phyloP scores from a whole-genome alignment of 441 rosid species.

The Sinapis alba region DNA sequence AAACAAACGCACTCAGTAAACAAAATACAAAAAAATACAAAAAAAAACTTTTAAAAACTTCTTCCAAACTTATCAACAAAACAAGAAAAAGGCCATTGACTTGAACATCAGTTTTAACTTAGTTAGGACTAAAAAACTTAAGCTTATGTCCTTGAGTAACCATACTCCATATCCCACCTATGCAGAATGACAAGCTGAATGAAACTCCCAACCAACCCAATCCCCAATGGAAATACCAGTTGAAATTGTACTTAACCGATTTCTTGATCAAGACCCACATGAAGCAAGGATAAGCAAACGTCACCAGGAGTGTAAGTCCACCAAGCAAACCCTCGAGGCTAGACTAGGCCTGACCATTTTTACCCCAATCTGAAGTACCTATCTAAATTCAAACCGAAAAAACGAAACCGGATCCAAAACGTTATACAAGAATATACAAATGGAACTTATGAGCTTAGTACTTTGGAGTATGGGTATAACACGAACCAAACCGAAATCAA shows the following conservation, averaged over 20 bases:
- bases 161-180: constrained; percentile 92
- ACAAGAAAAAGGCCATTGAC: constrained; percentile 12
- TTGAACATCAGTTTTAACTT: constrained; percentile 9
- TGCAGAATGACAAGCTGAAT: constrained; percentile 85
- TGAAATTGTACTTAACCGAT: constrained; percentile 83
- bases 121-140: constrained; percentile 68
- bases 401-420: no score
- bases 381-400: no score
- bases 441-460: no score
- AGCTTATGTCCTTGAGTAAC: constrained; percentile 82
- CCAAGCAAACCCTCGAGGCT: constrained; percentile 80
- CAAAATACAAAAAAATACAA: background rate
- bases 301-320: constrained; percentile 89
- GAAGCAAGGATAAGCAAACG: constrained; percentile 97
- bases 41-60: background rate
- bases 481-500: no score
- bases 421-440: no score
- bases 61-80: no score
- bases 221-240: constrained; percentile 91
- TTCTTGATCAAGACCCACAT: constrained; percentile 93
- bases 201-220: constrained; percentile 92
- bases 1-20: constrained; percentile 18
- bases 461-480: no score
- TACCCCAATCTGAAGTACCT: no score
- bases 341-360: no score